Evolutionary conservation across 2,329 filamentous ascomycete genomes (phyloP), one percentile per base, ranked within the genome.

Genomic region (Pseudogymnoascus sp.): DNA sequence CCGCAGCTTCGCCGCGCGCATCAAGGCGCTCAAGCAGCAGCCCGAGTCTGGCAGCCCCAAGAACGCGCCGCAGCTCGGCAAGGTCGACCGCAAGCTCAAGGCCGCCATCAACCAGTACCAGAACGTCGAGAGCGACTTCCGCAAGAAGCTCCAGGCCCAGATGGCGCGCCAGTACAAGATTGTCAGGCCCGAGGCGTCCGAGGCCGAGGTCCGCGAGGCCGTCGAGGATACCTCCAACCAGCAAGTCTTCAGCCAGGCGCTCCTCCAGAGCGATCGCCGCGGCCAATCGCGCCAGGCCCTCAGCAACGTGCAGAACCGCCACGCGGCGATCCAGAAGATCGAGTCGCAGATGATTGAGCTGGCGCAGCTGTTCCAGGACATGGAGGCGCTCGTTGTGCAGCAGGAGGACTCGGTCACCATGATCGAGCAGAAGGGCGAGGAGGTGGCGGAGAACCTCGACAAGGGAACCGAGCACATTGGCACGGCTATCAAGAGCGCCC

Each of bases 101-200:
- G 78, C 81, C 47, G 89, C 90, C 63, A 93, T 96, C 73, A 84
- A 89, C 67, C 78, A 85, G 64, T 97, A 92, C 78, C 90, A 94
- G 75, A 81, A 85, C 66, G 80, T 90, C 61, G 92, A 97, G 74
- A 84, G 84, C 1, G 81, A 86, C 20, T 96, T 92, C 80, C 84
- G 88, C 71, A 88, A 89, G 74, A 86, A 88, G 67, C 85, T 90
- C 32, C 83, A 90, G 72, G 88, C 91, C 58, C 90, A 95, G 74
- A 89, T 95, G 77, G 88, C 86, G 66, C 84, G 94, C 61, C 91
- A 97, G 73, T 96, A 95, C 76, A 84, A 89, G 62, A 97, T 97
- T 71, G 92, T 94, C 61, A 83, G 86, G 65, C 90, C 91, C 20
- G 86, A 96, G 62, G 90, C 90, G 2, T 82, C 84, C 28, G 89